These are phyloP conservation scores for Acacia confusa DNA, from an alignment of 306 rosid species.

Conservation along the genomic window DNA sequence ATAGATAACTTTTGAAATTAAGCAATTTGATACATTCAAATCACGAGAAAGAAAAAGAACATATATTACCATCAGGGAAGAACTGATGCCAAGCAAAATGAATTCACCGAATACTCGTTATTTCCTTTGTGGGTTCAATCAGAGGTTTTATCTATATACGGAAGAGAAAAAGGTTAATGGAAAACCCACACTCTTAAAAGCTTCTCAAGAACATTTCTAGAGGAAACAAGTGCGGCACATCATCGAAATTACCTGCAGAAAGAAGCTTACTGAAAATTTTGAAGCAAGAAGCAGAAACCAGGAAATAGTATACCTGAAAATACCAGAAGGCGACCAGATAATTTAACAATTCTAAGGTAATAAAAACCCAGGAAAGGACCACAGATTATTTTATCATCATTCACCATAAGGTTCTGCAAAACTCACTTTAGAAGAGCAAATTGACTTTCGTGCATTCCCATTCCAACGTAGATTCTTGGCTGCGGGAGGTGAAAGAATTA, in stretches of 20 bases:
- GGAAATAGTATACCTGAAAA: constrained; percentile 87
- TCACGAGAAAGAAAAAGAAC: constrained; percentile 27
- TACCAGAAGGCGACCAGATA: constrained; percentile 19
- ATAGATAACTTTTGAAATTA: constrained; percentile 16
- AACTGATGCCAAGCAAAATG: constrained; percentile 86
- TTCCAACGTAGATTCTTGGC: constrained; percentile 92
- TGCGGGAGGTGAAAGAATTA: constrained; percentile 43
- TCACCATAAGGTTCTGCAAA: constrained; percentile 7
- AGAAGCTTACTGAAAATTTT: constrained; percentile 79
- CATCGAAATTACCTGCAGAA: constrained; percentile 63
- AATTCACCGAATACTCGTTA: constrained; percentile 68
- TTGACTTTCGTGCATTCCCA: constrained; percentile 99
- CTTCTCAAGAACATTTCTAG: constrained; percentile 15
- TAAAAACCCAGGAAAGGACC: constrained; percentile 2
- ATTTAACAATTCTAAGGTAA: constrained; percentile 27
- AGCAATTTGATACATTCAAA: constrained; percentile 11
- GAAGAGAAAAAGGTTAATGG: constrained; percentile 15
- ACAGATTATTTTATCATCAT: constrained; percentile 20
- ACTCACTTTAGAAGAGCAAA: constrained; percentile 89
- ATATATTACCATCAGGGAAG: constrained; percentile 73
- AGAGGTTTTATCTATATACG: constrained; percentile 80
- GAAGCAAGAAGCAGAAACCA: constrained; percentile 82
- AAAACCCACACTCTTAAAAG: constrained; percentile 14
- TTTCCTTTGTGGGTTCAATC: constrained; percentile 81
- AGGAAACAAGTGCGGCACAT: constrained; percentile 11